These are phyloP conservation scores for Orbilia oligospora DNA, from an alignment of 2,329 filamentous ascomycete genomes.

Conservation along the genomic window DNA sequence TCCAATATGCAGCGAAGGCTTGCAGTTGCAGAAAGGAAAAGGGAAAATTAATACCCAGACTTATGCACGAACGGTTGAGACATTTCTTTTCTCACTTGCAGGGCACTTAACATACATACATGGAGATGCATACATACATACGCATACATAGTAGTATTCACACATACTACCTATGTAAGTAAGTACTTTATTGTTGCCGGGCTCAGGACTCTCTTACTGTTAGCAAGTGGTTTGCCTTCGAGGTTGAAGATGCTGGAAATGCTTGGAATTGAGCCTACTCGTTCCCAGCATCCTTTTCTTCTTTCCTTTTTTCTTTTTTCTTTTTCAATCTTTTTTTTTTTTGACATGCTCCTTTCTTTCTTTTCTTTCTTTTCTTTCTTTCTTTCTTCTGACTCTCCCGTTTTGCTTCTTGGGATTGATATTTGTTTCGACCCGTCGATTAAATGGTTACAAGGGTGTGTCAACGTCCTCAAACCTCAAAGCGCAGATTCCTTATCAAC, in stretches of 20 bases:
- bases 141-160: neutral
- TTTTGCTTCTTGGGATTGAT: constrained; percentile 33
- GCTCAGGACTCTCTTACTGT: neutral
- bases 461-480: constrained; percentile 16
- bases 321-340: constrained; percentile 19
- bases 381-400: constrained; percentile 22
- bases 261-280: constrained; percentile 60
- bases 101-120: constrained; percentile 29
- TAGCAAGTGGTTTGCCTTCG: constrained; percentile 36
- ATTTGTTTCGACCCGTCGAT: constrained; percentile 39
- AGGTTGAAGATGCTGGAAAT: constrained; percentile 1
- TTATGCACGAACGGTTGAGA: constrained; percentile 60
- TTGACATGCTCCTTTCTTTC: neutral
- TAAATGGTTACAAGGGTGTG: constrained; percentile 4
- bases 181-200: constrained; percentile 16
- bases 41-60: constrained; percentile 25
- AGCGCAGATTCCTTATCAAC: constrained; percentile 46
- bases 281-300: constrained; percentile 9
- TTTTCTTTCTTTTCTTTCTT: constrained; percentile 7
- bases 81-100: constrained; percentile 56
- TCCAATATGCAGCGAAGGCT: constrained; percentile 44
- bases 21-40: constrained; percentile 44
- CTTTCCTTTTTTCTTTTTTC: neutral
- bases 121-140: constrained; percentile 17
- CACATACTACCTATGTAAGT: too few species aligned